A percentile compares a stretch with the other conserved stretches of the same genome.
phyloP scores from a whole-genome alignment of 2,329 filamentous ascomycete species.

The Paracorniculantispora psalliotae region DNA sequence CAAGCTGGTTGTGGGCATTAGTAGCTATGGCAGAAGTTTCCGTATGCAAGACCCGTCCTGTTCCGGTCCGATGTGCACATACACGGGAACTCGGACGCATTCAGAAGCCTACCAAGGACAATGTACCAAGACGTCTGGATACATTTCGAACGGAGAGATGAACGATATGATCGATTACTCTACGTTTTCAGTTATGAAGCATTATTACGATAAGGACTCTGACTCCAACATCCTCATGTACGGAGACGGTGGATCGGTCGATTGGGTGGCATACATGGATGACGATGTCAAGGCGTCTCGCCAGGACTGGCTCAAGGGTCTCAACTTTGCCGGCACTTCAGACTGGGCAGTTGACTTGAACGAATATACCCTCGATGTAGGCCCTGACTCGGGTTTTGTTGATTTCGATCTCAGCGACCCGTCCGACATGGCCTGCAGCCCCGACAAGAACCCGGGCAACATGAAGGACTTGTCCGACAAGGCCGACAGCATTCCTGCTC shows the following conservation, averaged over 20 bases:
- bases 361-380: too few relatives aligned
- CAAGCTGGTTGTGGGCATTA: conserved; percentile 28
- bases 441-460: background rate
- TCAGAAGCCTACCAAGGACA: conserved; percentile 11
- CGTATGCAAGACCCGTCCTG: background rate
- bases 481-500: background rate
- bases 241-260: conserved; percentile 2
- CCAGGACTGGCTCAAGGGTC: background rate
- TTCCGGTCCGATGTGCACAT: background rate
- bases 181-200: background rate
- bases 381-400: too few relatives aligned
- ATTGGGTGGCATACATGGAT: conserved; percentile 24
- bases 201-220: conserved; percentile 1
- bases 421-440: too few relatives aligned
- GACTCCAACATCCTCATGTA: conserved; percentile 14
- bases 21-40: conserved; percentile 20
- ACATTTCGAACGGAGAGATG: conserved; percentile 25
- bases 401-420: too few relatives aligned
- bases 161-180: conserved; percentile 17
- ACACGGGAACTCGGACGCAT: background rate
- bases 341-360: conserved; percentile 20
- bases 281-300: conserved; percentile 18
- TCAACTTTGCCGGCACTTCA: conserved; percentile 18
- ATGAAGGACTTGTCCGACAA: background rate
- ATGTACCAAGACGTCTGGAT: conserved; percentile 24